Base-by-base conservation (phyloP, 2,329 filamentous ascomycete species). In the Diaporthe citrichinensis region DNA sequence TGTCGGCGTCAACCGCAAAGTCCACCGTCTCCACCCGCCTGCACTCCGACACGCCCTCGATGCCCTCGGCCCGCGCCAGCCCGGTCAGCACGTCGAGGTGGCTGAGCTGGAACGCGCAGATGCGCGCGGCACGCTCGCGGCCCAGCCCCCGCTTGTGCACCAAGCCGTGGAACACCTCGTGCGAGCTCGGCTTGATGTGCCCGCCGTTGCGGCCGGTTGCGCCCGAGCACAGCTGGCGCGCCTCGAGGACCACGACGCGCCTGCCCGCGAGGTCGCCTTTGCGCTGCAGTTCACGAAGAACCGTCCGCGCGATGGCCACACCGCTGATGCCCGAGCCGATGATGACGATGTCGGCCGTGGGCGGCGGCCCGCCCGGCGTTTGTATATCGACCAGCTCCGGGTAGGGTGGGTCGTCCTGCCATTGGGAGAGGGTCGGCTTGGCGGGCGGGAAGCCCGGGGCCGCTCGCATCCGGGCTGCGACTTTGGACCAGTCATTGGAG, bases 161-260 rank as follows among this genome's bases (percentile, higher is more conserved):
- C 6, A 87, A 79, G 4, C 74, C 76, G 3, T 80, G 78, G 69
- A 87, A 88, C 58, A 85, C 80, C 71, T 85, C 84, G 75, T 88
- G 85, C 3, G 87, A 85, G 4, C 82, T 81, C 36, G 83, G 80
- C 79, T 90, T 88, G 76, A 89, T 85, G 79, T 88, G 88, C 0
- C 87, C 88, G 28, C 88, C 88, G 76, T 90, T 90, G 67, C 89
- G 84, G 1, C 87, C 89, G 12, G 89, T 90, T 4, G 88, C 89
- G 23, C 89, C 89, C 14, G 85, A 86, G 77, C 87, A 88, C 10
- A 88, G 78, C 57, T 84, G 80, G 2, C 89, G 82, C 2, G 89
- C 88, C 77, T 91, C 89, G n/a, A 90, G 80, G 12, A 90, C 85
- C 2, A 88, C 83, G 6, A 90, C 81, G 25, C 77, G 76, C 34